These are phyloP conservation scores for Klebsormidium nitens DNA, from an alignment of 139 green algal genomes.

Conservation along the genomic window DNA sequence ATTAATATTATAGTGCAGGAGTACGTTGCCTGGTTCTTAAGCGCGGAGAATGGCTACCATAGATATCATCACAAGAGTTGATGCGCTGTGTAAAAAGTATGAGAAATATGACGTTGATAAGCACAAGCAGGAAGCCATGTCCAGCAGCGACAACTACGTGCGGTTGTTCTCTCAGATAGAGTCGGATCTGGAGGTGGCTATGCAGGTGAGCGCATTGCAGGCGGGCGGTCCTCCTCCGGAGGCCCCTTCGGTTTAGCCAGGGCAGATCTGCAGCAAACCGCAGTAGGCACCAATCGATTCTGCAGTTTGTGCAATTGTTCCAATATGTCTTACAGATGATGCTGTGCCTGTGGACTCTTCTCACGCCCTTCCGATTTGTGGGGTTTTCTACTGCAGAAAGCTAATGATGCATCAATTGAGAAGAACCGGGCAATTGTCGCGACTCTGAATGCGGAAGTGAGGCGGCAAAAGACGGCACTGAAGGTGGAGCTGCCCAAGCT, in stretches of 20 bases:
- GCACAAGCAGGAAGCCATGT: not conserved
- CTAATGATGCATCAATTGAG: constrained; percentile 55
- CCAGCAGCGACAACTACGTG: not conserved
- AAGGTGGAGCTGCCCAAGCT: constrained; percentile 30
- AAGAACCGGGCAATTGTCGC: constrained; percentile 68
- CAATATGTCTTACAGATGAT: too few relatives aligned
- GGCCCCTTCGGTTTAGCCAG: too few relatives aligned
- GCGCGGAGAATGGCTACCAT: too few relatives aligned
- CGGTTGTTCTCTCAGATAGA: not conserved
- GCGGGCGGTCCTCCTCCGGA: too few relatives aligned
- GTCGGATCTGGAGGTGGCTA: not conserved
- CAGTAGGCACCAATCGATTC: too few relatives aligned
- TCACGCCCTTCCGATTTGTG: too few relatives aligned
- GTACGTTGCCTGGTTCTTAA: too few relatives aligned
- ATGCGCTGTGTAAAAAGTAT: constrained; percentile 20
- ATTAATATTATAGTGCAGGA: too few relatives aligned
- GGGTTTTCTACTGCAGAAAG: constrained; percentile 68
- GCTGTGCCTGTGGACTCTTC: too few relatives aligned
- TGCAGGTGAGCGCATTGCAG: constrained; percentile 2
- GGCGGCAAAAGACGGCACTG: constrained; percentile 49
- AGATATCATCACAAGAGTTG: constrained; percentile 10
- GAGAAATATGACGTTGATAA: constrained; percentile 15
- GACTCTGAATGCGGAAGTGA: constrained; percentile 71
- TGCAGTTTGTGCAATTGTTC: too few relatives aligned
- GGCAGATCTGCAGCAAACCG: too few relatives aligned